Percentiles rank a stretch among this genome's conserved stretches.
Evolutionary conservation across 2,329 filamentous ascomycete genomes (phyloP).

Genomic region (Fusarium nelsonii): DNA sequence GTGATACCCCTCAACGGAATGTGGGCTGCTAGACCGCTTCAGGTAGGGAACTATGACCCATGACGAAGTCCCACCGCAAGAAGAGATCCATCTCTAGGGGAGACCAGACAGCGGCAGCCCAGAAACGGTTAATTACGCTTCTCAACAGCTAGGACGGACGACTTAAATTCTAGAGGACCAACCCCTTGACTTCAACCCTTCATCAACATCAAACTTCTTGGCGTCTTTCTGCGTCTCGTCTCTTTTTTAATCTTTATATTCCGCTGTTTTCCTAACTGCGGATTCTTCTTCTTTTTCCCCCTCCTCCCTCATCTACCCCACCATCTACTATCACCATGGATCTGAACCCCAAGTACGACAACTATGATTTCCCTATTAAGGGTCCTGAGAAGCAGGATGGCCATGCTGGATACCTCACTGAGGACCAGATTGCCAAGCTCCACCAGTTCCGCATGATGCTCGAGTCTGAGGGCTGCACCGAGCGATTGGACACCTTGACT

Average conservation of each 20-base stretch:
- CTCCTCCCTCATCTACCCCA: conserved; percentile 29
- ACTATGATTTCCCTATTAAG: conserved; percentile 92
- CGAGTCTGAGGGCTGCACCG: conserved; percentile 83
- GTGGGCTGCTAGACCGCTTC: conserved; percentile 44
- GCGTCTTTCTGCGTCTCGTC: conserved; percentile 16
- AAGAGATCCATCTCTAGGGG: conserved; percentile 47
- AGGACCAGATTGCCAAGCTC: conserved; percentile 89
- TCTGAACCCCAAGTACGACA: conserved; percentile 89
- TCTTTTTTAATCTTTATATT: conserved; percentile 7
- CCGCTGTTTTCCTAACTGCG: conserved; percentile 13
- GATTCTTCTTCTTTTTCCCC: conserved; percentile 18
- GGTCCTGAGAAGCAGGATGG: conserved; percentile 77
- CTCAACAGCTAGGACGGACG: conserved; percentile 30
- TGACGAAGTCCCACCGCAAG: conserved; percentile 48
- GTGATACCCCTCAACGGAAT: conserved; percentile 38
- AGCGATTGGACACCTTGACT: conserved; percentile 91
- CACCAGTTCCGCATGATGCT: conserved; percentile 86
- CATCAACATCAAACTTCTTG: conserved; percentile 22
- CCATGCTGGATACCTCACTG: conserved; percentile 88
- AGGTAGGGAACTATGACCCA: conserved; percentile 41
- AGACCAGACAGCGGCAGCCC: conserved; percentile 42
- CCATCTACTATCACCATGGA: conserved; percentile 59
- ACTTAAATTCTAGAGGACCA: conserved; percentile 33
- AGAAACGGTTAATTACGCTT: conserved; percentile 49
- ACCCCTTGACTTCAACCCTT: conserved; percentile 38